Conservation (phyloP, 2,329 filamentous ascomycete genomes). For the Exophiala sideris region DNA sequence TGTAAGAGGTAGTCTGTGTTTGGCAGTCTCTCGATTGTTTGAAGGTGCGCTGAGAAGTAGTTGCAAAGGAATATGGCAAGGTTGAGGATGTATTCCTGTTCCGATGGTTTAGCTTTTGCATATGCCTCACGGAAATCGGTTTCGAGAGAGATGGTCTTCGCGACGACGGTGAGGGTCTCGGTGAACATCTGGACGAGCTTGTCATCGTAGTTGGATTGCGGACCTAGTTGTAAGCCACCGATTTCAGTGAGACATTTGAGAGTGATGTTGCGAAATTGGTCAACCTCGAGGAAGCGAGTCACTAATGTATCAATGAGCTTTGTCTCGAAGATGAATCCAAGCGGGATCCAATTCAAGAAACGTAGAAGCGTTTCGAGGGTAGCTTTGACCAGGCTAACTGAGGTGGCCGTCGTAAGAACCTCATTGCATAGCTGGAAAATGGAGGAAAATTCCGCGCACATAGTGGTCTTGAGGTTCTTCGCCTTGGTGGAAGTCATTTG, state of each 20-base stretch:
- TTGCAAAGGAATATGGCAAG: slow-evolving; percentile 93
- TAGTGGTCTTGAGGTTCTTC: slow-evolving; percentile 92
- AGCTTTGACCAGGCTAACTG: slow-evolving; percentile 87
- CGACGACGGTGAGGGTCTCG: slow-evolving; percentile 87
- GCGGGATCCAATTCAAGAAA: slow-evolving; percentile 98
- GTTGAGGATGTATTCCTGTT: slow-evolving; percentile 98
- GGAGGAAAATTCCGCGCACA: slow-evolving; percentile 97
- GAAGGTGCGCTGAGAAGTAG: slow-evolving; percentile 91
- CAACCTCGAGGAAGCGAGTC: slow-evolving; percentile 85
- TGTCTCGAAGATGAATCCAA: slow-evolving; percentile 98
- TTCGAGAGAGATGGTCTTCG: slow-evolving; percentile 85
- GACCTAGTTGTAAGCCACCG: slow-evolving; percentile 81
- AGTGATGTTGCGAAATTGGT: slow-evolving; percentile 94
- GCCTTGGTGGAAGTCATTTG: slow-evolving; percentile 99
- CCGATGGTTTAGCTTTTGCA: slow-evolving; percentile 81
- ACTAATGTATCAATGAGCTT: slow-evolving; percentile 91
- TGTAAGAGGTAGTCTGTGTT: slow-evolving; percentile 94
- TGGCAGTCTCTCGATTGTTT: slow-evolving; percentile 90
- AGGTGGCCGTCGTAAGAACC: slow-evolving; percentile 84
- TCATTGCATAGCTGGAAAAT: slow-evolving; percentile 98
- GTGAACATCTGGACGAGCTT: slow-evolving; percentile 98
- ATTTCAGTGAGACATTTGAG: slow-evolving; percentile 97
- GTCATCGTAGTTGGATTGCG: slow-evolving; percentile 79
- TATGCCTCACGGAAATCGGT: slow-evolving; percentile 91
- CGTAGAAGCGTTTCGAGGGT: slow-evolving; percentile 92